Percentiles rank a stretch among this genome's conserved stretches.
phyloP scores from a whole-genome alignment of 208 protist species.

The Leishmania major region DNA sequence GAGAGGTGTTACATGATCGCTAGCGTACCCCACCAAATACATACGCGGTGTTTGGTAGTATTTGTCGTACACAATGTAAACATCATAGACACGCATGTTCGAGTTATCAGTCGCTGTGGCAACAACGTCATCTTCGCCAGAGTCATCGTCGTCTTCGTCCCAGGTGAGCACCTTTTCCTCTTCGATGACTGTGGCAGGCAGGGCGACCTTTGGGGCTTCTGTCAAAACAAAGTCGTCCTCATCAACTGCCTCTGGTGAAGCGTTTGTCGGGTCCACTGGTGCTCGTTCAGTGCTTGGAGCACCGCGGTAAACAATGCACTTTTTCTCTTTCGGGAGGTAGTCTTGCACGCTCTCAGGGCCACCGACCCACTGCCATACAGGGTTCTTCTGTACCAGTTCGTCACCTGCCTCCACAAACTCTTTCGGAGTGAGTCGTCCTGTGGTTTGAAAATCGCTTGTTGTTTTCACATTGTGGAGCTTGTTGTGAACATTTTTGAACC shows the following conservation, averaged over 20 bases:
- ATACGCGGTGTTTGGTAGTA: constrained; percentile 97
- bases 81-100: constrained; percentile 91
- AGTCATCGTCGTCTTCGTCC: constrained; percentile 55
- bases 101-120: constrained; percentile 8
- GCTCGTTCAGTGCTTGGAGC: constrained; percentile 59
- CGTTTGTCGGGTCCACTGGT: constrained; percentile 14
- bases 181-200: constrained; percentile 14
- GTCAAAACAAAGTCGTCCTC: constrained; percentile 67
- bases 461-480: constrained; percentile 52
- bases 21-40: constrained; percentile 95
- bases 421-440: constrained; percentile 69
- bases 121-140: constrained; percentile 28
- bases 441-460: constrained; percentile 52
- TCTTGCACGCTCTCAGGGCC: constrained; percentile 66
- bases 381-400: constrained; percentile 94
- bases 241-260: constrained; percentile 14
- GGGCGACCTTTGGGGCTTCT: constrained; percentile 11
- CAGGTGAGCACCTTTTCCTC: constrained; percentile 57
- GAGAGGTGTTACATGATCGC: constrained; percentile 67
- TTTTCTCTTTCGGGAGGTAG: constrained; percentile 95
- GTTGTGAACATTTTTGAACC: constrained; percentile 65
- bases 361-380: constrained; percentile 96
- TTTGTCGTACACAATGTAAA: constrained; percentile 98
- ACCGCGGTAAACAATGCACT: constrained; percentile 93
- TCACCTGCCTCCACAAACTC: constrained; percentile 97